A percentile compares a stretch with the other conserved stretches of the same genome.
These are phyloP conservation scores for Lagerstroemia speciosa DNA, from an alignment of 345 rosid species.

Conservation along the genomic window DNA sequence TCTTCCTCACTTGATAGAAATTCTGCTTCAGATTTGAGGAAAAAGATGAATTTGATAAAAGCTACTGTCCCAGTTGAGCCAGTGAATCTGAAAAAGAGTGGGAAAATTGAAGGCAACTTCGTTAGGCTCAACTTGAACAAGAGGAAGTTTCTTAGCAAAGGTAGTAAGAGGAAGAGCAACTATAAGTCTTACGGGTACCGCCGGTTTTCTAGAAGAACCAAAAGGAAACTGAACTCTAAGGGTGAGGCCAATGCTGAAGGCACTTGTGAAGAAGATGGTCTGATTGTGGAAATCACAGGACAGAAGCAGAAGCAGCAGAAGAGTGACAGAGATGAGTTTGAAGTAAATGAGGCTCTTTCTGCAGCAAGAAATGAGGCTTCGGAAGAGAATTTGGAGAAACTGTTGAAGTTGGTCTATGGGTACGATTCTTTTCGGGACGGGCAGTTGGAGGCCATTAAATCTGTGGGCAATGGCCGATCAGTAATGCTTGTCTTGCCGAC, in stretches of 20 bases:
- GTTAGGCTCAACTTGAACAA: conserved; percentile 63
- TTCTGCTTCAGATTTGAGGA: conserved; percentile 17
- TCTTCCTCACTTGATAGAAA: conserved; percentile 6
- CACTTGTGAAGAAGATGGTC: conserved; percentile 36
- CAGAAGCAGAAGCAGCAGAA: conserved; percentile 12
- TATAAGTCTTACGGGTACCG: conserved; percentile 13
- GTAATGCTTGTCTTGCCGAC: conserved; percentile 86
- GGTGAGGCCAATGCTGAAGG: conserved; percentile 18
- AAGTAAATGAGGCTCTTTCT: conserved; percentile 30
- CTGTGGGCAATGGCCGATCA: conserved; percentile 56
- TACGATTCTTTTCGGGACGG: conserved; percentile 50
- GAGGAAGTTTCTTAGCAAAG: conserved; percentile 50
- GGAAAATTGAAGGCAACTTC: conserved; percentile 68
- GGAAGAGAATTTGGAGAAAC: conserved; percentile 43
- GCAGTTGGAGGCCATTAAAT: conserved; percentile 51
- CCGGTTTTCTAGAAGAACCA: conserved; percentile 41
- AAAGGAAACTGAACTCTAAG: conserved; percentile 21
- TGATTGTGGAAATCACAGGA: conserved; percentile 29
- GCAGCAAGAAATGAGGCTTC: conserved; percentile 45
- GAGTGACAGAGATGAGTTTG: conserved; percentile 8
- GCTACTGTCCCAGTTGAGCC: conserved; percentile 30
- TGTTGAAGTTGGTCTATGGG: conserved; percentile 48
- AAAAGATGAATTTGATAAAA: conserved; percentile 49
- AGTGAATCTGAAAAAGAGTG: conserved; percentile 38
- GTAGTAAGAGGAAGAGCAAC: conserved; percentile 20